Percentiles rank a stretch among this genome's conserved stretches.
These are phyloP conservation scores for Thelephora terrestris DNA, from an alignment of 1,284 basidiomycete genomes.

Conservation along the genomic window DNA sequence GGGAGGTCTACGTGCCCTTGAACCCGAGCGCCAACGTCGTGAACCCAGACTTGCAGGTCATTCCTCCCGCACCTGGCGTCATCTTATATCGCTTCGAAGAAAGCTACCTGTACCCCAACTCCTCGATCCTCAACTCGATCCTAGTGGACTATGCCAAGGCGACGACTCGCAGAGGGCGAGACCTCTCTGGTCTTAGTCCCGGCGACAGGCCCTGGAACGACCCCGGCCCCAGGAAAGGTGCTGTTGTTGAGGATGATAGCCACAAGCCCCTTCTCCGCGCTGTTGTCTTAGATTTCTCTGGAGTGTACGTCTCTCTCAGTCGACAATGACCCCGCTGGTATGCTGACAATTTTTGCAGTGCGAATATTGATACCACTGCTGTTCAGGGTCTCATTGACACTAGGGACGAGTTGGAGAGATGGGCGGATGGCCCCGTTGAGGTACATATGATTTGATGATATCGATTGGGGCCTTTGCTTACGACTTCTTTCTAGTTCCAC, in stretches of 20 bases:
- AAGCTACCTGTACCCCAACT: constrained; percentile 91
- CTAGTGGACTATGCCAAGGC: constrained; percentile 78
- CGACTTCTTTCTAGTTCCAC: constrained; percentile 51
- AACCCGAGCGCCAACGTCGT: constrained; percentile 43
- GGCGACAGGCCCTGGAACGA: constrained; percentile 95
- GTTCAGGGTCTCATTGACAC: constrained; percentile 89
- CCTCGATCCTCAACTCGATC: constrained; percentile 65
- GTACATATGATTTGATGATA: constrained; percentile 28
- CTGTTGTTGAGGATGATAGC: constrained; percentile 32
- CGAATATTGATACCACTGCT: constrained; percentile 80
- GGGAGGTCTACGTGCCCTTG: constrained; percentile 85
- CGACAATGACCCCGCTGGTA: neutral
- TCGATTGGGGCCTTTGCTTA: neutral
- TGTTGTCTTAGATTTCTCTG: constrained; percentile 86
- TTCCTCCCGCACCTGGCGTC: constrained; percentile 77
- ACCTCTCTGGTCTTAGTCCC: constrained; percentile 50
- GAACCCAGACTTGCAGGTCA: constrained; percentile 66
- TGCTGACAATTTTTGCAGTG: constrained; percentile 27
- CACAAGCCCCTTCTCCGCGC: constrained; percentile 69
- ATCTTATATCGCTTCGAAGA: constrained; percentile 93
- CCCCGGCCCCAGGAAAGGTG: constrained; percentile 57
- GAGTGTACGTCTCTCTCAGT: constrained; percentile 46
- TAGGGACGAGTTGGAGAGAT: constrained; percentile 78
- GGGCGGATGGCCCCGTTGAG: constrained; percentile 74
- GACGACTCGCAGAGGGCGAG: constrained; percentile 68